Percentiles rank a stretch among this genome's conserved stretches.
Conservation (phyloP, 345 rosid genomes). For the Citrus sp. region DNA sequence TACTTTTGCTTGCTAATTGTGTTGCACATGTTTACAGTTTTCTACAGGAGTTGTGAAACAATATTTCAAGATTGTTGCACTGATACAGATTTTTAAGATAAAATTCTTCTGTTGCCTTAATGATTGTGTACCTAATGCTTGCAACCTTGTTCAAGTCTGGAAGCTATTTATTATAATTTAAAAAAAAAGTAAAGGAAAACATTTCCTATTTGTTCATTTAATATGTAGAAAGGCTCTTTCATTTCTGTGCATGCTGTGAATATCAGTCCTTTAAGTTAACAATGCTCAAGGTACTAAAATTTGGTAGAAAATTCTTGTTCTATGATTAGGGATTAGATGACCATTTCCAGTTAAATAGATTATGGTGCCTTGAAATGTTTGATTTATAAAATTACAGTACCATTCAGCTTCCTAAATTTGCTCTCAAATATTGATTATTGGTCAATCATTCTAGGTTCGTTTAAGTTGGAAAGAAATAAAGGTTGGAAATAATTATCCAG, state of each 20-base stretch:
- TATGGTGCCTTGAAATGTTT: background rate
- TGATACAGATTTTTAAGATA: background rate
- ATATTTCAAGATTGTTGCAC: background rate
- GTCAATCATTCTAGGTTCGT: conserved; percentile 54
- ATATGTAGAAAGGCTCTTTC: background rate
- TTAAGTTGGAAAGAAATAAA: conserved; percentile 65
- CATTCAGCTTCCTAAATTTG: background rate
- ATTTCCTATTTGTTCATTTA: background rate
- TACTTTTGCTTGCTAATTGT: background rate
- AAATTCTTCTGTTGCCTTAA: background rate
- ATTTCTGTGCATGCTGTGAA: background rate
- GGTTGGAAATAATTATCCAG: conserved; percentile 38
- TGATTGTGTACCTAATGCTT: background rate
- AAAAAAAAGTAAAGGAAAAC: background rate
- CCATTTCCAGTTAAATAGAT: background rate
- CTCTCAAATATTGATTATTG: conserved; percentile 9
- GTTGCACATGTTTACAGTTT: background rate
- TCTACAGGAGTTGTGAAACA: background rate
- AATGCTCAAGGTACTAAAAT: background rate
- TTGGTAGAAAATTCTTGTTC: background rate
- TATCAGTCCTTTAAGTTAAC: background rate
- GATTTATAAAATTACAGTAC: background rate
- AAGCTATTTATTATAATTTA: background rate
- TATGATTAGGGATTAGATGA: background rate
- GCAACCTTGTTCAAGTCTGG: too few relatives aligned